Conservation (phyloP, 768 basidiomycete species). For the Lactarius sanguifluus region DNA sequence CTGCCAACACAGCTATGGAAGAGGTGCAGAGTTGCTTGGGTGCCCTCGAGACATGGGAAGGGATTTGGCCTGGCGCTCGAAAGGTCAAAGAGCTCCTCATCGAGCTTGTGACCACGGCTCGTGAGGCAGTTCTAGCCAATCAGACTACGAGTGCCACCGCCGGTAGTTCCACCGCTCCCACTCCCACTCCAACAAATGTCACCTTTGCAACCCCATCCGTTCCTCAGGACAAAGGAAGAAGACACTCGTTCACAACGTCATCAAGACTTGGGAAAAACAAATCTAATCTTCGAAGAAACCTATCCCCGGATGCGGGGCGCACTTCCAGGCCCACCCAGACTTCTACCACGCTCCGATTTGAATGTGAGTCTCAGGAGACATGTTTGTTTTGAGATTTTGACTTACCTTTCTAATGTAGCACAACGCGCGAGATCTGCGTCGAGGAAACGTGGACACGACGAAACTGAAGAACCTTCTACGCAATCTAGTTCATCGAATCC, state of each 20-base stretch:
- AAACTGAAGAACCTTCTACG: slow-evolving; percentile 54
- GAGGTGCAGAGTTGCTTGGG: slow-evolving; percentile 72
- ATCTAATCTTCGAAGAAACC: slow-evolving; percentile 34
- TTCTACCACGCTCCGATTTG: slow-evolving; percentile 35
- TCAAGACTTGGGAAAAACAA: slow-evolving; percentile 30
- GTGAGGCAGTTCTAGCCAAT: slow-evolving; percentile 55
- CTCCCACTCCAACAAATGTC: slow-evolving; percentile 5
- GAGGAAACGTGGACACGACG: slow-evolving; percentile 69
- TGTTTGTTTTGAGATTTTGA: slow-evolving; percentile 6
- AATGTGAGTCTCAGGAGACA: slow-evolving; percentile 34
- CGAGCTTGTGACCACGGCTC: slow-evolving; percentile 68
- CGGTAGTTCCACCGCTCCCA: slow-evolving; percentile 25
- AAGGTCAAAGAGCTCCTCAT: slow-evolving; percentile 82
- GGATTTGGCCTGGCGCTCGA: slow-evolving; percentile 82
- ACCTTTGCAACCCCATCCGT: slow-evolving; percentile 11
- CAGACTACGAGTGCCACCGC: slow-evolving; percentile 30
- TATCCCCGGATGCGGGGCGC: slow-evolving; percentile 37
- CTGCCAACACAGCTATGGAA: slow-evolving; percentile 73
- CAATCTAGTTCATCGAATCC: slow-evolving; percentile 28
- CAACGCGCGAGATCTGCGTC: slow-evolving; percentile 75
- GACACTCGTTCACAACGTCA: slow-evolving; percentile 29
- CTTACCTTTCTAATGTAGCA: slow-evolving; percentile 39
- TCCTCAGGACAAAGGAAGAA: slow-evolving; percentile 26
- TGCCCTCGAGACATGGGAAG: slow-evolving; percentile 79
- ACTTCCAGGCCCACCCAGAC: slow-evolving; percentile 33